Evolutionary conservation across 768 basidiomycete genomes (phyloP), one percentile per base, ranked within the genome.

Genomic region (Candolleomyces efflorescens): DNA sequence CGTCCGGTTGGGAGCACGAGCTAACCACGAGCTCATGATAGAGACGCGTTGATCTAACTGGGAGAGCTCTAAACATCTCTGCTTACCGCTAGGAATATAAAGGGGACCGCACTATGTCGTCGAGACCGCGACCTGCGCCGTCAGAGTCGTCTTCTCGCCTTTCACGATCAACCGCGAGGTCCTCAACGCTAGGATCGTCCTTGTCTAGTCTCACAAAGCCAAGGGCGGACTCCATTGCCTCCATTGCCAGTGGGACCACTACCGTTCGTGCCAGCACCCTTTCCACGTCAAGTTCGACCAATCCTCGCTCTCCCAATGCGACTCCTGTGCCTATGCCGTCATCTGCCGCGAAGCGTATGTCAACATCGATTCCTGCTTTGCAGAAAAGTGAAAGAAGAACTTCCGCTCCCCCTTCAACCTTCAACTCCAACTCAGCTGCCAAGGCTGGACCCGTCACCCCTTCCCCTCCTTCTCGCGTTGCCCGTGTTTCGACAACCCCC

Each of bases 61-160:
- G 46, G 12, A 47, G 32, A n/a, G 46, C 22, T 20, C 12, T 18
- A 10, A 47, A 47, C 15, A 47, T 17, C 24, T 50, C 49, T 24
- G 6, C 24, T 24, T n/a, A 12, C 27, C 49, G 6, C 13, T 20
- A 26, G 17, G 20, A 23, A 23, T 20, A 23, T 20, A 23, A 23
- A 24, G 32, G 32, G 32, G 5, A 32, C 32, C 13, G 41, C 41
- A 17, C 38, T 6, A 71, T 72, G 71, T 60, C 69, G 18, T 56
- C 68, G 23, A 67, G 62, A 52, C 37, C 64, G 13, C 54, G 67
- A 63, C 69, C 66, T 41, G 61, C 70, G 1, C 81, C 80, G 13
- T 86, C 85, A 45, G 83, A 84, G 60, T 67, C 82, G 15, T 83
- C 83, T 39, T 74, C 79, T 55, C 83, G 82, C 41, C 67, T 83